Conservation (phyloP, 2,329 filamentous ascomycete species). For the Teratosphaeria epicoccoides region DNA sequence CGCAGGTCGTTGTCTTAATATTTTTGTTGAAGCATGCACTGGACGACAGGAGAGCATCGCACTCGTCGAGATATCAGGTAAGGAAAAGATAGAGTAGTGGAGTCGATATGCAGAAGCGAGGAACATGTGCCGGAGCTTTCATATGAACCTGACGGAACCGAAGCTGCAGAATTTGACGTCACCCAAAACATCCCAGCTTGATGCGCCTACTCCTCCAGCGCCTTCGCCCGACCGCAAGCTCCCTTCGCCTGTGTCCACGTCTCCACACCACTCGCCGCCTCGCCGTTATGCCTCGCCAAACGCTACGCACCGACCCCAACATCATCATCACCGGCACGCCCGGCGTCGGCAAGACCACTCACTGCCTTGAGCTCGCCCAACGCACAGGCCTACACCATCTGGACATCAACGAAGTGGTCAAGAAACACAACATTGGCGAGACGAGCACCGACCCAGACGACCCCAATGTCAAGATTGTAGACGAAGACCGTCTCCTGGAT, state of each 20-base stretch:
- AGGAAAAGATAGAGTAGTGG: background rate
- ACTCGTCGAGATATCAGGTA: background rate
- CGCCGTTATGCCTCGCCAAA: conserved; percentile 11
- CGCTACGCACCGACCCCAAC: conserved; percentile 54
- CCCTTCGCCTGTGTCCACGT: background rate
- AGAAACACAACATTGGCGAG: conserved; percentile 77
- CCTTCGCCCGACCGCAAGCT: background rate
- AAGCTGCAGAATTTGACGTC: background rate
- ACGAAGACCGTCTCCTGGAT: conserved; percentile 88
- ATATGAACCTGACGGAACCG: background rate
- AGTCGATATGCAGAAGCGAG: background rate
- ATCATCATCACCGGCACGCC: conserved; percentile 93
- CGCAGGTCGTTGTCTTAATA: background rate
- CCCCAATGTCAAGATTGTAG: conserved; percentile 80
- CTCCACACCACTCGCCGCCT: conserved; percentile 1
- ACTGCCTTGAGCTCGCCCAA: conserved; percentile 70
- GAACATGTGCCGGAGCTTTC: too few species aligned
- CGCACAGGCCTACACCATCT: conserved; percentile 70
- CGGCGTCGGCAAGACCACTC: conserved; percentile 89
- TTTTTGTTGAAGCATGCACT: background rate
- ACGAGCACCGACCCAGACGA: conserved; percentile 65
- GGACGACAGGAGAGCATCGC: background rate
- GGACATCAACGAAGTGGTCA: conserved; percentile 82
- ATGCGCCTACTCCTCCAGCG: background rate
- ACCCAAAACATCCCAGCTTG: background rate